Evolutionary conservation across 768 basidiomycete genomes (phyloP), one percentile per base, ranked within the genome.

Genomic region (Agaricus subrufescens): DNA sequence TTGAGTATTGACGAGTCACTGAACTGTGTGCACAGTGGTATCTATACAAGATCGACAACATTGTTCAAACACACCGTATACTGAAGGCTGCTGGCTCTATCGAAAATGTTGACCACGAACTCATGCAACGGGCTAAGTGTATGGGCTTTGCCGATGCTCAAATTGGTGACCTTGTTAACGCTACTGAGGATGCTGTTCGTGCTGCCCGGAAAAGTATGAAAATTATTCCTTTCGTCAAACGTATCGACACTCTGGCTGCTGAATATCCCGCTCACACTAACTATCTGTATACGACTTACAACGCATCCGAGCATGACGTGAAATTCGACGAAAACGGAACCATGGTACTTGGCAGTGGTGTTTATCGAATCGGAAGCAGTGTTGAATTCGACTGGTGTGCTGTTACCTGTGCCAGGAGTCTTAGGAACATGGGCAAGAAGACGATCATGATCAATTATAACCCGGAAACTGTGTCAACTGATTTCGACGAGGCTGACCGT

Each of bases 351-450:
- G 97, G 97, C 26, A 92, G 89, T 58, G 97, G 97, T 63, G 97
- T 99, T 23, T 98, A 99, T 74, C 88, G 97, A 58, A 98, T 99
- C 63, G 97, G 97, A 46, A 93, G 90, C 71, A 94, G 91, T 61
- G 97, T 99, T 67, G 97, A 99, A 77, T 99, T 99, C 69, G 97
- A 99, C 70, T 99, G 97, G 97, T 99, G 97, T 69, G 96, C 97
- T n/a, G 97, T 99, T 40, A 98, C 96, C 1, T 98, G 95, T 69
- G 94, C 94, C 12, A 81, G 97, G 58, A 89, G 89, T 68, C 83
- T 99, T 53, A 82, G 94, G 65, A 84, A 89, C 61, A 91, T 94
- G 83, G 94, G 95, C 69, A 88, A 90, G 67, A 86, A 86, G 73
- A 98, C 97, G 44, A 86, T 99, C 75, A 98, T 98, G 96, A 82